Evolutionary conservation across 2,329 filamentous ascomycete species (phyloP), one percentile per base, ranked within the genome.

Genomic region (Aspergillus sp.): DNA sequence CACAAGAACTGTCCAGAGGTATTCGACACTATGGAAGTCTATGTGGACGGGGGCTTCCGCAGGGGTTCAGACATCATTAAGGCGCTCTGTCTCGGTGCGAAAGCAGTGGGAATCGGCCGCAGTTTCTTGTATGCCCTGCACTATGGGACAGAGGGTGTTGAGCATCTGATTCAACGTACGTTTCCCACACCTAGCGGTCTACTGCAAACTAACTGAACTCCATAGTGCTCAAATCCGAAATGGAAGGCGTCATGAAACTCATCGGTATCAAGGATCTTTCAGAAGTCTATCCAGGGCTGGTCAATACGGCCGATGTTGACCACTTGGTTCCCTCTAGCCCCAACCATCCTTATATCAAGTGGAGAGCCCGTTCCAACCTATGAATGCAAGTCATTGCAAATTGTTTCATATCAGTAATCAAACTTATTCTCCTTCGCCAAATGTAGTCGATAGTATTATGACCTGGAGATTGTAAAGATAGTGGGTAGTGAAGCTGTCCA

Each of bases 11-110:
- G 77, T 54, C 82, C 82, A 0, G 77, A 82, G 57, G 75, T 80
- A 1, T 81, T 82, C 58, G 73, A 75, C 27, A 73, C 73, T 47
- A 75, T 84, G 64, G 80, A 84, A 58, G 72, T 84, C 1, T 82
- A 81, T 47, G 74, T 84, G 23, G 82, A 84, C 56, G 80, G 82
- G 33, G 82, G 82, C 1, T 79, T 84, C 52, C 76, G 78, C 27
- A 76, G 82, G 4, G 82, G 82, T 0, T 80, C 79, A 0, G 53
- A 56, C 33, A 56, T 56, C 17, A 19, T 56, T 21, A 56, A 56
- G n/a, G 53, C 53, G 15, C 46, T 56, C 6, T 56, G 53, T 27
- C 40, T 56, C 1, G 53, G 53, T 6, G 53, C 46, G 17, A 50
- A 45, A 21, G 53, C 46, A 8, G 53, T 56, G 2, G 53, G 53